Conservation (phyloP, 2,329 filamentous ascomycete species). For the Metarhizium sp. region DNA sequence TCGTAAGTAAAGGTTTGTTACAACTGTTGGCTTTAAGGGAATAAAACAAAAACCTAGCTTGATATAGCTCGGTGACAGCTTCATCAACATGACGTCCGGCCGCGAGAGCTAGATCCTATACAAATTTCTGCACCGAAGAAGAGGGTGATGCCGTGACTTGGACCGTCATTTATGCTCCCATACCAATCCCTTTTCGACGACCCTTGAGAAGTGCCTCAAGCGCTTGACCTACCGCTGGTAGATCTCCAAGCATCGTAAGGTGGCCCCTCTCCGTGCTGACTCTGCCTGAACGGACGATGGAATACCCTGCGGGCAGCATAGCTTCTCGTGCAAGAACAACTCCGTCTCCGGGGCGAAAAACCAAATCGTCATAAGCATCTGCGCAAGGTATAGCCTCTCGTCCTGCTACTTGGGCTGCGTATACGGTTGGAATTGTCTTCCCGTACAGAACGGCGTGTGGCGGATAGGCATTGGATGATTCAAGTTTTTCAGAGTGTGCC, state of each 20-base stretch:
- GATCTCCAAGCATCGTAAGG: slow-evolving; percentile 76
- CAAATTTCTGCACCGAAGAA: not conserved
- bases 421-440: slow-evolving; percentile 78
- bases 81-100: not conserved
- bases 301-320: slow-evolving; percentile 76
- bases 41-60: not conserved
- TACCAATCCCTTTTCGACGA: slow-evolving; percentile 62
- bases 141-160: not conserved
- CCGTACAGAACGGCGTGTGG: slow-evolving; percentile 78
- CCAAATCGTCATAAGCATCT: slow-evolving; percentile 77
- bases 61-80: not conserved
- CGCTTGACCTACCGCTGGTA: slow-evolving; percentile 70
- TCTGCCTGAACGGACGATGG: slow-evolving; percentile 60
- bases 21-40: too few species aligned
- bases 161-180: slow-evolving; percentile 28
- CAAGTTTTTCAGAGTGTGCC: slow-evolving; percentile 48
- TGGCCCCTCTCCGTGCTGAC: slow-evolving; percentile 79
- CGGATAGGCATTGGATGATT: slow-evolving; percentile 64
- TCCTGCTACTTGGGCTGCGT: slow-evolving; percentile 64
- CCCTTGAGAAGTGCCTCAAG: slow-evolving; percentile 59
- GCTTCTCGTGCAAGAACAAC: slow-evolving; percentile 79
- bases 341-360: slow-evolving; percentile 81
- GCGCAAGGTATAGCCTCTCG: slow-evolving; percentile 64
- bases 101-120: not conserved
- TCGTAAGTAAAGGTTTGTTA: too few species aligned